Conservation (phyloP, 83 land plant genomes). For the Picea abies region DNA sequence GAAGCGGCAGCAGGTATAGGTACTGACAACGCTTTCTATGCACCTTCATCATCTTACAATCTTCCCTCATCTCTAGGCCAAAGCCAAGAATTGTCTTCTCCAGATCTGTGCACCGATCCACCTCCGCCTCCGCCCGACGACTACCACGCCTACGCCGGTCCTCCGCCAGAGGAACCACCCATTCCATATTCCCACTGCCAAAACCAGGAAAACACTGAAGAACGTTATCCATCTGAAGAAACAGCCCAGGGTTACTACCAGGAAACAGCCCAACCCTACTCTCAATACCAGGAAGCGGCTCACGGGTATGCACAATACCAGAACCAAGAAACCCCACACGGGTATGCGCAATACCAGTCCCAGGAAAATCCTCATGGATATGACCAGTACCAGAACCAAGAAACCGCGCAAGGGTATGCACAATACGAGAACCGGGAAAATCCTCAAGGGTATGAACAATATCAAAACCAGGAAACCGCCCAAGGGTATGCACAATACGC, state of each 20-base stretch:
- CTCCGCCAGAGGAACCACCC: constrained; percentile 2
- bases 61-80: too few relatives aligned
- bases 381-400: background rate
- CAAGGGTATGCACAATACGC: background rate
- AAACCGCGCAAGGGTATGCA: background rate
- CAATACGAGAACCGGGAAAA: background rate
- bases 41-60: too few relatives aligned
- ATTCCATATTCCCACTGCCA: background rate
- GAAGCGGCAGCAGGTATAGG: too few relatives aligned
- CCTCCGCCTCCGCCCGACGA: constrained; percentile 12
- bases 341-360: background rate
- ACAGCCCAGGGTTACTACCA: constrained; percentile 5
- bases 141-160: background rate
- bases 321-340: background rate
- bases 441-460: background rate
- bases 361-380: background rate
- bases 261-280: background rate
- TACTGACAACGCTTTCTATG: too few relatives aligned
- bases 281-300: constrained; percentile 2
- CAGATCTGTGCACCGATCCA: too few relatives aligned
- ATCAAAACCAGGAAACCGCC: constrained; percentile 1
- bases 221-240: background rate
- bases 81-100: too few relatives aligned
- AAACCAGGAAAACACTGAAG: background rate
- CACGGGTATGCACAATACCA: background rate